Evolutionary conservation across 306 rosid genomes (phyloP), one percentile per base, ranked within the genome.

Genomic region (Mimosa pudica): DNA sequence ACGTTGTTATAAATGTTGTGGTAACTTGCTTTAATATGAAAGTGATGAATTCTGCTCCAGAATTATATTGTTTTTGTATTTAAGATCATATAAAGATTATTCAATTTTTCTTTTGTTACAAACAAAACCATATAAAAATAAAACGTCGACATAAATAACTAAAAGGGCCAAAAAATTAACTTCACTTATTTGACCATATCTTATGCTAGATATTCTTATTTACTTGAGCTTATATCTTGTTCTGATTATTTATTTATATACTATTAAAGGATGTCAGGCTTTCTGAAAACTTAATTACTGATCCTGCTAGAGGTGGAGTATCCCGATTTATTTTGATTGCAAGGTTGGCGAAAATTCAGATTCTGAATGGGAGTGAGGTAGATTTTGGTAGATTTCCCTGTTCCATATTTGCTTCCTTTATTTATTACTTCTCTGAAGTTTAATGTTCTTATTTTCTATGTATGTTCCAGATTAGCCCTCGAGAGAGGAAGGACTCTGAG

Each of bases 401-500:
- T 24, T 77, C 63, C 57, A 35, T 46, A 66, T 45, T 70, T 76
- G 67, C 60, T 46, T 77, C 75, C 70, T 85, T 47, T 30, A 51
- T 74, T 54, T 14, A n/a, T 70, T 11, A 63, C 74, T 69, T 70
- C 61, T 44, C 33, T 49, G n/a, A 10, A 69, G 35, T 70, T 60
- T 76, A 78, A 76, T 55, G 65, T 48, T 66, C 45, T 80, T 36
- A 67, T 52, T 13, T 71, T 72, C 76, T 68, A 80, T 66, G 61
- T 73, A 80, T 77, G 72, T 80, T 86, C 63, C 81, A 94, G 98
- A 86, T 95, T 67, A 89, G 86, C 49, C 78, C 80, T 60, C 98
- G 97, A 60, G 98, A 95, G 85, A 91, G 97, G 89, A 95, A 89
- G 83, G 98, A 95, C 52, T 95, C 98, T 7, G 98, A 95, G 87